phyloP scores from a whole-genome alignment of 352 stramenopile species.

The Hyaloperonospora arabidopsidis region DNA sequence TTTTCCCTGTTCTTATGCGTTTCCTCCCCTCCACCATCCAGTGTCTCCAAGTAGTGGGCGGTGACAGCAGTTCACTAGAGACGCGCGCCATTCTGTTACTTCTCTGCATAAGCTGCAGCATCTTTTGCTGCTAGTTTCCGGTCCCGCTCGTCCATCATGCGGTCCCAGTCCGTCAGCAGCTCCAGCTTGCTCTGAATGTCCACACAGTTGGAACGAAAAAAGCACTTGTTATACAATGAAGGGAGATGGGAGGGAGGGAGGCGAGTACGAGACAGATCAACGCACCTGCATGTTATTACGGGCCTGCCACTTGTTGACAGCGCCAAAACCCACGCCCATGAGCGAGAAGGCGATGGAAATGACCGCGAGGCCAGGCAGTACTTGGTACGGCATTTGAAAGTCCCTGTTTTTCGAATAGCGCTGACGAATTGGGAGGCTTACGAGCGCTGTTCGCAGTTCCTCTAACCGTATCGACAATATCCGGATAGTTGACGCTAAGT shows the following conservation, averaged over 20 bases:
- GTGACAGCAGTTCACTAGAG: neutral
- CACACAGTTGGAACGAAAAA: constrained; percentile 1
- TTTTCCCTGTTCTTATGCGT: constrained; percentile 7
- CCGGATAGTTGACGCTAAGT: too few relatives aligned
- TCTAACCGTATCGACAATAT: too few relatives aligned
- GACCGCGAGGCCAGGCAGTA: constrained; percentile 68
- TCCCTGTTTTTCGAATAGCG: neutral
- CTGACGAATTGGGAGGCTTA: neutral
- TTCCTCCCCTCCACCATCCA: constrained; percentile 2
- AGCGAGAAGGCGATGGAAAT: constrained; percentile 72
- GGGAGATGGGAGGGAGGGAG: neutral
- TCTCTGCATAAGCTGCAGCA: constrained; percentile 25
- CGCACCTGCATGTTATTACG: constrained; percentile 62
- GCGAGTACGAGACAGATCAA: neutral
- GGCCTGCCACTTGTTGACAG: constrained; percentile 69
- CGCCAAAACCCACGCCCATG: constrained; percentile 64
- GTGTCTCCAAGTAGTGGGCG: too few relatives aligned
- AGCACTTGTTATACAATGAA: constrained; percentile 2
- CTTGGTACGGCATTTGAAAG: constrained; percentile 77
- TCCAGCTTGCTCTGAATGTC: constrained; percentile 59
- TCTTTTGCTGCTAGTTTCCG: constrained; percentile 47
- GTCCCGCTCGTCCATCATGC: constrained; percentile 76
- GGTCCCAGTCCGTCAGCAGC: constrained; percentile 72
- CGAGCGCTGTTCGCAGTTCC: neutral
- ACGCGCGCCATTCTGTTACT: constrained; percentile 24